phyloP scores from a whole-genome alignment of 164 flowering plant species.

The Magnolia officinalis region DNA sequence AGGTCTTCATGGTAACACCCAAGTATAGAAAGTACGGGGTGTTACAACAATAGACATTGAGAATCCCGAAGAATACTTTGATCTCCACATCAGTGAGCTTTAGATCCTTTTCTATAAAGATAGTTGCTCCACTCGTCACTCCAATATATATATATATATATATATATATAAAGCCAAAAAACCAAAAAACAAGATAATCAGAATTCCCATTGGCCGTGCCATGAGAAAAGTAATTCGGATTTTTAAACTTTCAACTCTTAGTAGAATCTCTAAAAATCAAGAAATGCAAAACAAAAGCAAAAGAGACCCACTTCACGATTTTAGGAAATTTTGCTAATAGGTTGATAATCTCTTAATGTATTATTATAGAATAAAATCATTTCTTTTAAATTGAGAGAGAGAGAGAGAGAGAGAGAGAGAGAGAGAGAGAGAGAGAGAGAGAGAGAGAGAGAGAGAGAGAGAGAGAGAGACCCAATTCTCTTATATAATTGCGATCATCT shows the following conservation, averaged over 20 bases:
- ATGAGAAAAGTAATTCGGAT: not conserved
- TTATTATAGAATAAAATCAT: too few species aligned
- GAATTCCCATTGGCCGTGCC: not conserved
- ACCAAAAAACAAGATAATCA: not conserved
- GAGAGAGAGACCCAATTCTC: not conserved
- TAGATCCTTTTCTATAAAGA: constrained; percentile 13
- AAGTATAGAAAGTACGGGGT: too few species aligned
- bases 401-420: too few species aligned
- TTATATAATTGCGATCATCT: not conserved
- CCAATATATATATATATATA: not conserved
- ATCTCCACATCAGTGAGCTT: constrained; percentile 10
- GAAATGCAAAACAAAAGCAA: too few species aligned
- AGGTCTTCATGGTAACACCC: too few species aligned
- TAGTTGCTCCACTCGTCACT: constrained; percentile 21
- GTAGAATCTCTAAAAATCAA: too few species aligned
- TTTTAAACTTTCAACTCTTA: too few species aligned
- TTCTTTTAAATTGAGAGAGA: too few species aligned
- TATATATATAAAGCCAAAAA: not conserved
- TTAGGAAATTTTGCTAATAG: too few species aligned
- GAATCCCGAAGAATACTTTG: constrained; percentile 11
- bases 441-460: too few species aligned
- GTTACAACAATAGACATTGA: constrained; percentile 7
- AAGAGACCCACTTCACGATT: too few species aligned
- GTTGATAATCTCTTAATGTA: too few species aligned
- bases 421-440: not conserved